Evolutionary conservation across 495 filamentous ascomycete genomes (phyloP).

Genomic region (Xylaria sp.): DNA sequence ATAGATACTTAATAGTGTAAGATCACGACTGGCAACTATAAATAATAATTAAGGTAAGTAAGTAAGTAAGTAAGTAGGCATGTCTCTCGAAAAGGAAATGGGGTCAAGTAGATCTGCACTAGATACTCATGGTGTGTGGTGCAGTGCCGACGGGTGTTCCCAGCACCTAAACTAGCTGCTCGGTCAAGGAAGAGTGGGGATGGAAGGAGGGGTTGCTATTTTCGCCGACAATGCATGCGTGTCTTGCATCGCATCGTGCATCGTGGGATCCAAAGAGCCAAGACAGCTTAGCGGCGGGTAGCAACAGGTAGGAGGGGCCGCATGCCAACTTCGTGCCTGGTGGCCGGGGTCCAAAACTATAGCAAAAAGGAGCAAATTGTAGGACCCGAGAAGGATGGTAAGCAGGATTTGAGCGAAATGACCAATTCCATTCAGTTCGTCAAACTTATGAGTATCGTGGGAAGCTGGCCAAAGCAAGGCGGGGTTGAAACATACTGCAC

Average conservation of each 20-base stretch:
- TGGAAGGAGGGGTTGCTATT: conserved; percentile 5
- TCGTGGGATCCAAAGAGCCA: conserved; percentile 21
- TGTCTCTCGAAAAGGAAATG: neutral
- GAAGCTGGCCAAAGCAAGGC: neutral
- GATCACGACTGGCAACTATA: neutral
- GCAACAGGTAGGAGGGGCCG: conserved; percentile 15
- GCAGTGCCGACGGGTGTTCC: neutral
- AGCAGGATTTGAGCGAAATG: neutral
- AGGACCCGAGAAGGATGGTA: neutral
- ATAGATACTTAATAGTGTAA: neutral
- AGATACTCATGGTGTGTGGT: neutral
- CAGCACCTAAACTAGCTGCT: neutral
- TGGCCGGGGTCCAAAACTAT: neutral
- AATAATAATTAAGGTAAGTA: neutral
- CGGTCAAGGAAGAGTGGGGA: conserved; percentile 13
- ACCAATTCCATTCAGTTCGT: neutral
- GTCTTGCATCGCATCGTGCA: conserved; percentile 28
- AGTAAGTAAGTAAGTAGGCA: no score
- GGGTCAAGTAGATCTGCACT: neutral
- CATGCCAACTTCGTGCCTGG: conserved; percentile 1
- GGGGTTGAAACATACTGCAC: neutral
- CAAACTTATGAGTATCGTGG: neutral
- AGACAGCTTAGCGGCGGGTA: conserved; percentile 25
- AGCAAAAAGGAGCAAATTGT: neutral
- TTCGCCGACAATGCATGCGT: conserved; percentile 23